Evolutionary conservation across 352 stramenopile genomes (phyloP).

Genomic region (Phytopythium cucurbitacearum): DNA sequence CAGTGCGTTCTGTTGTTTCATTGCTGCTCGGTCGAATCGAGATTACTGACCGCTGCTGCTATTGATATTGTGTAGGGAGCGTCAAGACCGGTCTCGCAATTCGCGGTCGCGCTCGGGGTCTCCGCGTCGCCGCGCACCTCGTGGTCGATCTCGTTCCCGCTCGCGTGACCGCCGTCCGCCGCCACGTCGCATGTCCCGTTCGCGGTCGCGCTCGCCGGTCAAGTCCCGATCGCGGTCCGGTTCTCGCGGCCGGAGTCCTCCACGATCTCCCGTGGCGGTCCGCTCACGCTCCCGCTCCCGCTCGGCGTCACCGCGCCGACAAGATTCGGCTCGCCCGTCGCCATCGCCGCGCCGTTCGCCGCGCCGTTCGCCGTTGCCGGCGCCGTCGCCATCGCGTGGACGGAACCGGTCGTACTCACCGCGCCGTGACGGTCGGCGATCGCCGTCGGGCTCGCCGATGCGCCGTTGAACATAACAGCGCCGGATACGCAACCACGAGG

Average conservation of each 20-base stretch:
- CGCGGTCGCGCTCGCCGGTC: constrained; percentile 38
- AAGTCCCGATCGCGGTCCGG: constrained; percentile 37
- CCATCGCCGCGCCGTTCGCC: constrained; percentile 15
- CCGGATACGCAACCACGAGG: constrained; percentile 11
- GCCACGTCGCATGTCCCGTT: constrained; percentile 29
- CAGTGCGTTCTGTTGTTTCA: constrained; percentile 20
- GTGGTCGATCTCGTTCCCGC: constrained; percentile 43
- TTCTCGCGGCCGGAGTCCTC: constrained; percentile 31
- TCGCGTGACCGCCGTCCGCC: constrained; percentile 39
- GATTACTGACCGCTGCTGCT: neutral
- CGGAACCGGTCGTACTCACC: constrained; percentile 47
- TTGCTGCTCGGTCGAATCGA: neutral
- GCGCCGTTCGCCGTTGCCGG: constrained; percentile 25
- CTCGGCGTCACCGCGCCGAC: constrained; percentile 25
- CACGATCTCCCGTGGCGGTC: constrained; percentile 41
- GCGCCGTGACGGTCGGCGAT: constrained; percentile 41
- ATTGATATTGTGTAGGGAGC: constrained; percentile 10
- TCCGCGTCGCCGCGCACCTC: constrained; percentile 17
- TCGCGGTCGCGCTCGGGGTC: constrained; percentile 31
- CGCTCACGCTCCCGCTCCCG: constrained; percentile 34
- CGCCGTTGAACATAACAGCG: constrained; percentile 3
- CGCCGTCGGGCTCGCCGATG: constrained; percentile 49
- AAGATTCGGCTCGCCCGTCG: constrained; percentile 30
- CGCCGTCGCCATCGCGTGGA: constrained; percentile 33
- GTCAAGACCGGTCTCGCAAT: constrained; percentile 16